Base-by-base conservation (phyloP, 1,139 yeast species). In the Geotrichum carabidarum region DNA sequence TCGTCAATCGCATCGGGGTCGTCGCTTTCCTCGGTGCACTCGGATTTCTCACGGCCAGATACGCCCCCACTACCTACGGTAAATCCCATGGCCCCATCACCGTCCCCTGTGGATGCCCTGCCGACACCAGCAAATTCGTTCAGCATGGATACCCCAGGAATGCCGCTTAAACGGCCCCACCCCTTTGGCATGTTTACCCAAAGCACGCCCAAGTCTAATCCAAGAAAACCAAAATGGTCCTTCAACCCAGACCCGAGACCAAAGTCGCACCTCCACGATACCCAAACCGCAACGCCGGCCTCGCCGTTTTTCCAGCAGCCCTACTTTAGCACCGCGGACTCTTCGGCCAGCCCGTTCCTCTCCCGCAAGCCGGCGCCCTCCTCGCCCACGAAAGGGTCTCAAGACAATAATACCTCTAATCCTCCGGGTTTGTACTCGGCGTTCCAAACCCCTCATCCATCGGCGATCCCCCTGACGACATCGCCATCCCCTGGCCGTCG, bases 281-380 rank as follows among this genome's bases (percentile, higher is more conserved):
- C 14, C 40, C 50, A 49, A 37, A n/a, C 18, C 2, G 8, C 18
- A 4, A 14, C 44, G 1, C 15, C 45, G 7, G 18, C 54, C 8
- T 48, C 58, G 2, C 55, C 55, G 15, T 55, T 51, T n/a, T 55
- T 48, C 22, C 44, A 41, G 15, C 52, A 55, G 32, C 57, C 57
- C 8, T 55, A n/a, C 45, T 55, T 51, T 27, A 44, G 48, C n/a
- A 32, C 52, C 4, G 14, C 55, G 1, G 49, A 51, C 14, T 47
- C 54, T 5, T n/a, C 44, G 30, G 14, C 48, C 12, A 47, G 48
- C 18, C 37, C 48, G 4, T 47, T 48, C 36, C 38, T 27, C 31
- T 41, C 38, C n/a, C 31, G 12, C 8, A 8, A 6, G 18, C 43
- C 37, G 18, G 34, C 47, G 34, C 43, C 36, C 31, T 8, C 46